Percentiles rank a stretch among this genome's conserved stretches.
Conservation (phyloP, 169 alveolate species). For the Plasmodium vinckei region DNA sequence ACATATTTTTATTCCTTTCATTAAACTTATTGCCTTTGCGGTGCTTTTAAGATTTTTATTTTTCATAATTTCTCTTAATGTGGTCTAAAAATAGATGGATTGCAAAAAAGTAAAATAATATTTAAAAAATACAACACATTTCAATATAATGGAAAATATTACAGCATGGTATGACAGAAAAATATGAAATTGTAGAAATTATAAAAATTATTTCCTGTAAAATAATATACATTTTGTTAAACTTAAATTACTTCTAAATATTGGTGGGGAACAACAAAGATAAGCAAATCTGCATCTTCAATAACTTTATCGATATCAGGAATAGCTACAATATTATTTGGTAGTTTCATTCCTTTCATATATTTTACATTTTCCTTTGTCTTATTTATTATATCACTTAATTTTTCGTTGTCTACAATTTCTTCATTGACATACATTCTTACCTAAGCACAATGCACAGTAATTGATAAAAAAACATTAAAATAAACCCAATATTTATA, state of each 20-base stretch:
- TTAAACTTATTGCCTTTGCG: slow-evolving; percentile 87
- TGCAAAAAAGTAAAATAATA: slow-evolving; percentile 5
- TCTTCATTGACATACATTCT: slow-evolving; percentile 92
- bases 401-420: slow-evolving; percentile 86
- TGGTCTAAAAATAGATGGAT: slow-evolving; percentile 31
- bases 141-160: too few species aligned
- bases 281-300: slow-evolving; percentile 88
- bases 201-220: neutral
- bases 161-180: neutral
- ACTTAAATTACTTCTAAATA: slow-evolving; percentile 81
- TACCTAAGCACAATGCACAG: slow-evolving; percentile 79
- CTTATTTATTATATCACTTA: slow-evolving; percentile 90
- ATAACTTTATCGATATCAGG: slow-evolving; percentile 90
- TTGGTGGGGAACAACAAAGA: slow-evolving; percentile 93
- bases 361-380: slow-evolving; percentile 91
- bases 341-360: slow-evolving; percentile 90
- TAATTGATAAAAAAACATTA: neutral
- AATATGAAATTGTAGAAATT: neutral
- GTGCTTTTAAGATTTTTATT: slow-evolving; percentile 77
- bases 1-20: slow-evolving; percentile 88
- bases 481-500: neutral
- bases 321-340: slow-evolving; percentile 89
- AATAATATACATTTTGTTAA: neutral
- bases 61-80: slow-evolving; percentile 76
- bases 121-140: neutral